A percentile compares a stretch with the other conserved stretches of the same genome.
phyloP scores from a whole-genome alignment of 202 grass and related monocot genomes.

The Panicum virgatum region DNA sequence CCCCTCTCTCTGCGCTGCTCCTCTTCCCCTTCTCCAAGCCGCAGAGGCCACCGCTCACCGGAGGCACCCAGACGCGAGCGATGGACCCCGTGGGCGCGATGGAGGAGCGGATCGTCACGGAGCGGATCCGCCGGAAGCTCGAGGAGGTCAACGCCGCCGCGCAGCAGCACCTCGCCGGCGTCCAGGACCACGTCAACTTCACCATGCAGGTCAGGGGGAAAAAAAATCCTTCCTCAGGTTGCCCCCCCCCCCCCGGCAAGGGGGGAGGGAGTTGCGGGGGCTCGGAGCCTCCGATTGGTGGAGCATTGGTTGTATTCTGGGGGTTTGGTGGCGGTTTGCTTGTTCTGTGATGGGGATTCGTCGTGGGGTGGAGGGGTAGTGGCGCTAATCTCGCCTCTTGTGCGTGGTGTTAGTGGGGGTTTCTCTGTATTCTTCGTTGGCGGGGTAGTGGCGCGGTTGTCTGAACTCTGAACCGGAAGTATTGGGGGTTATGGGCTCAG shows the following conservation, averaged over 20 bases:
- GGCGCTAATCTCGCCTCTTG: not conserved
- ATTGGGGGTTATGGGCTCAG: not conserved
- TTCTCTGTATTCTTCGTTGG: not conserved
- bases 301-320: not conserved
- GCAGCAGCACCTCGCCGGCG: constrained; percentile 64
- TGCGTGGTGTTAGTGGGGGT: not conserved
- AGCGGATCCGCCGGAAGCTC: constrained; percentile 72
- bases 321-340: not conserved
- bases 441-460: not conserved
- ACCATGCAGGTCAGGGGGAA: constrained; percentile 95
- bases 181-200: constrained; percentile 98
- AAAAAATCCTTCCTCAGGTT: not conserved
- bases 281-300: not conserved
- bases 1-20: no score
- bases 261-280: not conserved
- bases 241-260: not conserved
- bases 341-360: not conserved
- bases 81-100: constrained; percentile 65
- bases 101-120: constrained; percentile 68
- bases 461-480: not conserved
- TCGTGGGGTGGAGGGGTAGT: not conserved
- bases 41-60: not conserved
- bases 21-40: constrained; percentile 1
- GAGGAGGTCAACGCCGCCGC: constrained; percentile 79
- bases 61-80: not conserved